phyloP scores from a whole-genome alignment of 352 stramenopile genomes.

The Phytophthora tentaculata region DNA sequence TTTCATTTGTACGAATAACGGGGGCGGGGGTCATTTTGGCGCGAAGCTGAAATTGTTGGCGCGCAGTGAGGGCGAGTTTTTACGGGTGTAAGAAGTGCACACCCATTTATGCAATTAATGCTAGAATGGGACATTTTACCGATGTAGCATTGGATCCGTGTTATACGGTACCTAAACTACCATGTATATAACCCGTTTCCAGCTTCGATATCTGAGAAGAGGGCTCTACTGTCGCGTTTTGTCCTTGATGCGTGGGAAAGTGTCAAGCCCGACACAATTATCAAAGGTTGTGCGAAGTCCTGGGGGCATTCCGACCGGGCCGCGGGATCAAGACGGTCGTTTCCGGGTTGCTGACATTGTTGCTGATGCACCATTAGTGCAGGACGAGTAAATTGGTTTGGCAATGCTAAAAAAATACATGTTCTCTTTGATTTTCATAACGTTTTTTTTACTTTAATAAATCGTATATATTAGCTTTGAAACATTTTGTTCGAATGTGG shows the following conservation, averaged over 20 bases:
- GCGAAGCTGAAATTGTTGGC: no score
- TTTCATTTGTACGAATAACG: no score
- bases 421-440: neutral
- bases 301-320: neutral
- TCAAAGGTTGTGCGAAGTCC: neutral
- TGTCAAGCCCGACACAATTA: neutral
- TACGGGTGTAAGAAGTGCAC: no score
- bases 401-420: neutral
- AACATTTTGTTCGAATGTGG: neutral
- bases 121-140: no score
- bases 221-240: slow-evolving; percentile 3
- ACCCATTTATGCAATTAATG: no score
- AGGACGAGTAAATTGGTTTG: neutral
- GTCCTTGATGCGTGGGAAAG: slow-evolving; percentile 9
- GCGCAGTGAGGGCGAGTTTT: no score
- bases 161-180: neutral
- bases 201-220: slow-evolving; percentile 5
- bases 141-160: no score
- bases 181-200: slow-evolving; percentile 17
- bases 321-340: neutral
- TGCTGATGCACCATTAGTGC: neutral
- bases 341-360: neutral
- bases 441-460: neutral
- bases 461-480: neutral
- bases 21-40: no score